phyloP scores from a whole-genome alignment of 1,139 yeast genomes.

The Diutina rugosa region DNA sequence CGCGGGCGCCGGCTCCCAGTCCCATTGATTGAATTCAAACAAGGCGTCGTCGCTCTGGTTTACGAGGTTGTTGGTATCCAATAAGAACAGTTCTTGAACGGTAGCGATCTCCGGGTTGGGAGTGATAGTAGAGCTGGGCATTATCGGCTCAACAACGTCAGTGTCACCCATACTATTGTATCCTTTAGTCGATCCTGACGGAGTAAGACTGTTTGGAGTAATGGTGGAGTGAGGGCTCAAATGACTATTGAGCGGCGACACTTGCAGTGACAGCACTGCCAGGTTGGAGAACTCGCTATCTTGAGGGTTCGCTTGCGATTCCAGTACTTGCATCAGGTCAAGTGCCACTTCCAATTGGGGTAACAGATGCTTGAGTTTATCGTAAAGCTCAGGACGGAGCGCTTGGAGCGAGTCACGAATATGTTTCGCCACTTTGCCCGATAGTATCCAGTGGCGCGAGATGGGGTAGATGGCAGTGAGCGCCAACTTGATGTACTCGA shows the following conservation, averaged over 20 bases:
- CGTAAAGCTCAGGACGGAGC: conserved; percentile 16
- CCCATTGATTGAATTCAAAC: not conserved
- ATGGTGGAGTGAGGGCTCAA: conserved; percentile 1
- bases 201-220: not conserved
- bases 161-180: not conserved
- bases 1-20: not conserved
- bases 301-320: not conserved
- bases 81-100: not conserved
- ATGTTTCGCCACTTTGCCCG: conserved; percentile 32
- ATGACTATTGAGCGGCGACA: not conserved
- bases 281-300: not conserved
- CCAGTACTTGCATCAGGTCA: not conserved
- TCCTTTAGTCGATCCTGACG: not conserved
- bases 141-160: not conserved
- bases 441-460: conserved; percentile 33
- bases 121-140: not conserved
- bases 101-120: not conserved
- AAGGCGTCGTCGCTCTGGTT: not conserved
- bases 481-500: conserved; percentile 35
- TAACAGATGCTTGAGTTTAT: conserved; percentile 5
- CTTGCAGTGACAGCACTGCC: not conserved
- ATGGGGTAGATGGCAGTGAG: conserved; percentile 33
- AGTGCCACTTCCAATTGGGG: conserved; percentile 1
- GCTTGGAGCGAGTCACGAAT: conserved; percentile 24
- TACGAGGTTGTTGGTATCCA: not conserved